Conservation (phyloP, 2,329 filamentous ascomycete genomes). For the Alternaria brassicicola region DNA sequence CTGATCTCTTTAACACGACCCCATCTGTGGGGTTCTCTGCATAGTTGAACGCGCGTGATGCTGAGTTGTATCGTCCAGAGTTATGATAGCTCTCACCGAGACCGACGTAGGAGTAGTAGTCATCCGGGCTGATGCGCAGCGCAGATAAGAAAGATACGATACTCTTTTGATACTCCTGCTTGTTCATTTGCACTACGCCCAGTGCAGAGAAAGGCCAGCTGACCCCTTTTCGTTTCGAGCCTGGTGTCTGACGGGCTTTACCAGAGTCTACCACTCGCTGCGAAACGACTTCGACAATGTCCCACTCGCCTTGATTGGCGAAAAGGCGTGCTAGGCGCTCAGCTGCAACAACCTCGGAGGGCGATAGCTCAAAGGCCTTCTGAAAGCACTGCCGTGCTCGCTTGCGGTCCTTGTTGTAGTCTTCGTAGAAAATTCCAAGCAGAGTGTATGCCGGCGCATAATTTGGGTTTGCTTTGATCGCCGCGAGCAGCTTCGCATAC, state of each 20-base stretch:
- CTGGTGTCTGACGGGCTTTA: conserved; percentile 85
- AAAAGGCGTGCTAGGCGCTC: conserved; percentile 85
- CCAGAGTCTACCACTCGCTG: conserved; percentile 94
- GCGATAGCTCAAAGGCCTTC: conserved; percentile 91
- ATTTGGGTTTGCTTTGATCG: conserved; percentile 84
- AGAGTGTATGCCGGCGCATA: conserved; percentile 91
- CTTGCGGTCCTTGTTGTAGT: conserved; percentile 86
- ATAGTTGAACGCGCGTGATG: conserved; percentile 86
- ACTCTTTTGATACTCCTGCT: conserved; percentile 85
- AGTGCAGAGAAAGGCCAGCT: conserved; percentile 97
- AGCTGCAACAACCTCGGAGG: conserved; percentile 83
- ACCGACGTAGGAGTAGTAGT: conserved; percentile 96
- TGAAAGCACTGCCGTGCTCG: conserved; percentile 92
- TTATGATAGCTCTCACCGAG: conserved; percentile 97
- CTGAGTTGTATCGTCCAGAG: conserved; percentile 91
- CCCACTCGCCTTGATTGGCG: conserved; percentile 92
- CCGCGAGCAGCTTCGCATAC: conserved; percentile 81
- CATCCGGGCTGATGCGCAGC: conserved; percentile 78
- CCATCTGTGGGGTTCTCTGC: conserved; percentile 76
- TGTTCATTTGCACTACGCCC: conserved; percentile 92
- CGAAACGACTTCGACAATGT: conserved; percentile 90
- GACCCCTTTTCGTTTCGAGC: conserved; percentile 88
- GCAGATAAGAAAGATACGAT: conserved; percentile 93
- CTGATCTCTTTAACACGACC: conserved; percentile 57
- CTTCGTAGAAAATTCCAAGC: conserved; percentile 86